Conservation (phyloP, 257 asterid species). For the Fraxinus anomala region DNA sequence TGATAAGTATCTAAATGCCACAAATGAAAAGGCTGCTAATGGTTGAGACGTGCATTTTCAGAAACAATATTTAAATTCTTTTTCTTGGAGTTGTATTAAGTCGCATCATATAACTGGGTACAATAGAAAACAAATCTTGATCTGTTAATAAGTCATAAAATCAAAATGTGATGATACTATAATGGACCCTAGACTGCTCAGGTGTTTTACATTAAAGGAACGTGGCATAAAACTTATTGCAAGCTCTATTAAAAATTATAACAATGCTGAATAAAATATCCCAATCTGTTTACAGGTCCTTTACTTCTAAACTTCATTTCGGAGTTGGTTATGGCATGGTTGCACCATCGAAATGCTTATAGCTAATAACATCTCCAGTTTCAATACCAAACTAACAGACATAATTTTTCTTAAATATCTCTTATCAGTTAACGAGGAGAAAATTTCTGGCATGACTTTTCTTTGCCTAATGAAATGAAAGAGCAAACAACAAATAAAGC, state of each 20-base stretch:
- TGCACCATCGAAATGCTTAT: background rate
- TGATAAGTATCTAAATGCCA: constrained; percentile 1
- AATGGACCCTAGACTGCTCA: background rate
- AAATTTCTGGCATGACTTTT: background rate
- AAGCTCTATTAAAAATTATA: background rate
- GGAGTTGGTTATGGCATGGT: background rate
- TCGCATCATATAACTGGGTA: background rate
- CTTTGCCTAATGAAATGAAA: background rate
- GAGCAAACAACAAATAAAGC: background rate
- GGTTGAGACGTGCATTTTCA: background rate
- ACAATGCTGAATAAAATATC: background rate
- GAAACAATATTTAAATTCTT: background rate
- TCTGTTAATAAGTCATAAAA: background rate
- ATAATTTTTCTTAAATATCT: background rate
- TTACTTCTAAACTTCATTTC: background rate
- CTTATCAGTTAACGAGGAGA: background rate
- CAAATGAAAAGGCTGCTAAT: background rate
- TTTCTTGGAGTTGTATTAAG: background rate
- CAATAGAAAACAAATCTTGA: background rate
- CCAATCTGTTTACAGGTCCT: background rate
- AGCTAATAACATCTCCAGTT: background rate
- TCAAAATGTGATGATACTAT: background rate
- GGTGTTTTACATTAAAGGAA: background rate
- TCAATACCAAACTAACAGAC: background rate
- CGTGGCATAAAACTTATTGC: background rate